These are phyloP conservation scores for Phialophora tarda DNA, from an alignment of 2,329 filamentous ascomycete species.

Conservation along the genomic window DNA sequence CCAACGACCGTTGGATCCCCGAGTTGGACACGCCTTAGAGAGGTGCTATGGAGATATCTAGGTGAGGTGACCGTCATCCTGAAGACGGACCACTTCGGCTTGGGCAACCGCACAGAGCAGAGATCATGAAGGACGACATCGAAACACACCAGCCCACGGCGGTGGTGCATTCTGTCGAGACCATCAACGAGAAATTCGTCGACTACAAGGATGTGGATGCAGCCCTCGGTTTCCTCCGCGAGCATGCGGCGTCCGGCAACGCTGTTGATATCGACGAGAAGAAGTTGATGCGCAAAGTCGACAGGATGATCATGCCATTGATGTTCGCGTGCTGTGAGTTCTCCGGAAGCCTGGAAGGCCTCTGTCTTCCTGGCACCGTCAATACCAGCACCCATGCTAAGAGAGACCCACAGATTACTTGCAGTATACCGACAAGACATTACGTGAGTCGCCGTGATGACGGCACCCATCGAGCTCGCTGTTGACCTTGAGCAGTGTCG, in stretches of 20 bases:
- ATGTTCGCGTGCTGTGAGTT: constrained; percentile 54
- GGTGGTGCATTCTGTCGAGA: constrained; percentile 12
- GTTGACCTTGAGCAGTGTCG: constrained; percentile 49
- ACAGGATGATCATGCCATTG: constrained; percentile 56
- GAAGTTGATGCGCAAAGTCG: constrained; percentile 46
- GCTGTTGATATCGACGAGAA: constrained; percentile 42
- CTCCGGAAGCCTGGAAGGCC: neutral
- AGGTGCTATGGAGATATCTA: neutral
- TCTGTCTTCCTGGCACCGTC: neutral
- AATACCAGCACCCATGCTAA: neutral
- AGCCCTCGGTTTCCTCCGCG: constrained; percentile 46
- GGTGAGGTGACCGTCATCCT: neutral
- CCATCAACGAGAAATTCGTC: constrained; percentile 17
- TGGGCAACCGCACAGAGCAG: neutral
- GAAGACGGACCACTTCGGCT: neutral
- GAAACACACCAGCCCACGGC: constrained; percentile 11
- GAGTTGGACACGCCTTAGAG: neutral
- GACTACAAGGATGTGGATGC: constrained; percentile 43
- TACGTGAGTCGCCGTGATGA: constrained; percentile 55
- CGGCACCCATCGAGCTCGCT: constrained; percentile 48
- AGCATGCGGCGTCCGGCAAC: constrained; percentile 40
- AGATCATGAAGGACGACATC: constrained; percentile 25
- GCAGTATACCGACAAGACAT: constrained; percentile 65
- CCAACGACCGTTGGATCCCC: constrained; percentile 2
- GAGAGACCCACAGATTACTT: constrained; percentile 41